Conservation (phyloP, 768 basidiomycete species). For the Agrocybe praecox region DNA sequence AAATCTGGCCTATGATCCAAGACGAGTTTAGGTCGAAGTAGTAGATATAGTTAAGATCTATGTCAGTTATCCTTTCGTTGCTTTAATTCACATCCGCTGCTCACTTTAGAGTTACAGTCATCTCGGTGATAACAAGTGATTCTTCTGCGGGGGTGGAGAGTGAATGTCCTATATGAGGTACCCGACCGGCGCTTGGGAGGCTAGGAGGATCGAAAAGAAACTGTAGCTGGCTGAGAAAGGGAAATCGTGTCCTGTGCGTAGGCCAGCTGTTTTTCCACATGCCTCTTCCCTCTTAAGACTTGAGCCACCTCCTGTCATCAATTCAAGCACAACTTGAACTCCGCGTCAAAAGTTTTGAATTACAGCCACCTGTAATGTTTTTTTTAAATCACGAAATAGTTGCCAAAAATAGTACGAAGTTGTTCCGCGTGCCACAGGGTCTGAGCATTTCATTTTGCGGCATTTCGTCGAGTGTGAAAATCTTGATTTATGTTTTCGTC, state of each 20-base stretch:
- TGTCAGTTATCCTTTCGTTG: neutral
- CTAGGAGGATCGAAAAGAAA: neutral
- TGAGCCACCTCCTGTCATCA: neutral
- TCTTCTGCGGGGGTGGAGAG: neutral
- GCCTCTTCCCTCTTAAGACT: slow-evolving; percentile 4
- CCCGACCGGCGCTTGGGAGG: neutral
- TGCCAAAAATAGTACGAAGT: no score
- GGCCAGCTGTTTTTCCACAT: neutral
- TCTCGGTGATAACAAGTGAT: neutral
- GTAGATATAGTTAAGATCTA: neutral
- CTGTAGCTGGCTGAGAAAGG: neutral
- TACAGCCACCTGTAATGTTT: slow-evolving; percentile 5
- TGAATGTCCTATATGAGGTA: neutral
- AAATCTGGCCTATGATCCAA: slow-evolving; percentile 40
- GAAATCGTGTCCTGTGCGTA: neutral
- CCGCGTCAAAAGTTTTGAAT: slow-evolving; percentile 22
- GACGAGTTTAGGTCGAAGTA: neutral
- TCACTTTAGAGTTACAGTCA: slow-evolving; percentile 7
- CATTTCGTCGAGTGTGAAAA: no score
- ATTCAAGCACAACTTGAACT: slow-evolving; percentile 27
- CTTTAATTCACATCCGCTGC: neutral
- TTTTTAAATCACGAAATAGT: no score
- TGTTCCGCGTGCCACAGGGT: no score
- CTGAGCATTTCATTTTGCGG: no score
- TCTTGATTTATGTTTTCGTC: no score